Percentiles rank a stretch among this genome's conserved stretches.
phyloP scores from a whole-genome alignment of 768 basidiomycete genomes.

The Mycena sanguinolenta region DNA sequence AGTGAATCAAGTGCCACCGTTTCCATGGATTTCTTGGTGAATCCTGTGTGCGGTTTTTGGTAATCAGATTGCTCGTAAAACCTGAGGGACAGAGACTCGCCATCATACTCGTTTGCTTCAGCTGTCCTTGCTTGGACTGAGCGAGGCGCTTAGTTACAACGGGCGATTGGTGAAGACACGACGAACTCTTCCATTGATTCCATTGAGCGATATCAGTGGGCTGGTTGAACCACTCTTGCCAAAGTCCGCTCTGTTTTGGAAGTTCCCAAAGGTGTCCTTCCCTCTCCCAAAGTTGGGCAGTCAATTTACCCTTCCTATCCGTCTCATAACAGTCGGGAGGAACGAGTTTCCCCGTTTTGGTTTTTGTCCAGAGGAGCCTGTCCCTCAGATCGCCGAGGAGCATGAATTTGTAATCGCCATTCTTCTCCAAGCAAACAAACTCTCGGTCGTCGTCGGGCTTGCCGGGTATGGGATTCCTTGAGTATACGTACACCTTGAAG shows the following conservation, averaged over 20 bases:
- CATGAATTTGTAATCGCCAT: neutral
- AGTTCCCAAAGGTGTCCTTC: neutral
- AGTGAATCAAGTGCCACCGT: neutral
- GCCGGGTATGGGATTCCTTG: constrained; percentile 4
- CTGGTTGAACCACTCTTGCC: neutral
- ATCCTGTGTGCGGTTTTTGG: neutral
- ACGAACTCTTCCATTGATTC: neutral
- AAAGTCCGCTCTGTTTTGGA: neutral
- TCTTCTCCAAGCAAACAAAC: constrained; percentile 1
- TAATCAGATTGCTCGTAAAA: neutral
- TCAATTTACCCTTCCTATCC: neutral
- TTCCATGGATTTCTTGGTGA: neutral
- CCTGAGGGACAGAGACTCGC: neutral
- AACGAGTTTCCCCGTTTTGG: neutral
- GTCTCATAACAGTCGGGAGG: neutral
- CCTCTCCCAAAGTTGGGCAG: neutral
- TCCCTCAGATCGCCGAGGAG: neutral
- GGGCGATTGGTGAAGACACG: neutral
- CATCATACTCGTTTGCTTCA: neutral
- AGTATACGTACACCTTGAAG: neutral
- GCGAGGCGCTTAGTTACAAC: neutral
- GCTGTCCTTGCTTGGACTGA: neutral
- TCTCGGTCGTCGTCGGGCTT: neutral
- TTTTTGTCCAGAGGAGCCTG: neutral
- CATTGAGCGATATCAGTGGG: neutral